Conservation (phyloP, 2,329 filamentous ascomycete species). For the Stromatinia cepivora region DNA sequence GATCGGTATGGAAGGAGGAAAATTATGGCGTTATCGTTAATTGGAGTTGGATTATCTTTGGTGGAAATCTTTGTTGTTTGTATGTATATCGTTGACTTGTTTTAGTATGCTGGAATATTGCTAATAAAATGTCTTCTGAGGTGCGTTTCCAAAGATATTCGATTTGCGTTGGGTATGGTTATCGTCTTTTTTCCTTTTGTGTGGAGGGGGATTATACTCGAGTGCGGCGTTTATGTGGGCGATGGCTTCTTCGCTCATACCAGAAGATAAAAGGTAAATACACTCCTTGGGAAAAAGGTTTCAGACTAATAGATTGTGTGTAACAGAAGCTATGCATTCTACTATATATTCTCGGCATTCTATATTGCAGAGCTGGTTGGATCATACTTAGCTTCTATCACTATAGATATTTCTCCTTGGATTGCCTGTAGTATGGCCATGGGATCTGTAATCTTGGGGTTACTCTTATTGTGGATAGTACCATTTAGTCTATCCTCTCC, state of each 20-base stretch:
- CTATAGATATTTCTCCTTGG: conserved; percentile 40
- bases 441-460: conserved; percentile 29
- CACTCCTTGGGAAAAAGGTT: neutral
- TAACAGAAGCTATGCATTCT: conserved; percentile 38
- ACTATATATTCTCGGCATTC: conserved; percentile 41
- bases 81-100: conserved; percentile 25
- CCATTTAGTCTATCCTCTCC: conserved; percentile 25
- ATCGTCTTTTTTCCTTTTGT: conserved; percentile 36
- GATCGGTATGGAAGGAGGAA: conserved; percentile 36
- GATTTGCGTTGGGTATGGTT: conserved; percentile 37
- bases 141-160: conserved; percentile 37
- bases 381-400: conserved; percentile 36
- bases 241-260: conserved; percentile 37
- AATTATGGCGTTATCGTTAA: conserved; percentile 35
- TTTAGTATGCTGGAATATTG: neutral
- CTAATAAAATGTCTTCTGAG: conserved; percentile 22
- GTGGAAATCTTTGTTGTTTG: conserved; percentile 38
- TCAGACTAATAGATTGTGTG: neutral
- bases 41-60: conserved; percentile 34
- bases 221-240: conserved; percentile 40
- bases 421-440: conserved; percentile 37
- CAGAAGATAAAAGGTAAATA: conserved; percentile 33
- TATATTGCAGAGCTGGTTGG: conserved; percentile 39
- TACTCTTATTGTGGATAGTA: conserved; percentile 33
- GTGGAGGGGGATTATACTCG: conserved; percentile 38